Percentiles rank a stretch among this genome's conserved stretches.
phyloP scores from a whole-genome alignment of 2,329 filamentous ascomycete species.

The Aspergillus carbonarius region DNA sequence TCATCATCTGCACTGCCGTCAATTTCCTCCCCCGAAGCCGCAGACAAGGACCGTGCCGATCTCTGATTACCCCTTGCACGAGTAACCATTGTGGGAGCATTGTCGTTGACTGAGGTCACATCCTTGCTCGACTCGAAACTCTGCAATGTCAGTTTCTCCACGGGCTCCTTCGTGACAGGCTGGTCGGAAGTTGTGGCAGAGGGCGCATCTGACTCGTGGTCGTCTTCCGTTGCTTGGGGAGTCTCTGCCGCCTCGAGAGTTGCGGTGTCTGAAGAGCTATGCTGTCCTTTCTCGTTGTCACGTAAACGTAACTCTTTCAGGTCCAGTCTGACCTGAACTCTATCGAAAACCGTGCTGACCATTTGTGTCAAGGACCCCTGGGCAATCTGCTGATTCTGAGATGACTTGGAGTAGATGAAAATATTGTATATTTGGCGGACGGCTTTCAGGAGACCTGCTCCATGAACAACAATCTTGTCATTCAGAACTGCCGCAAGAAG shows the following conservation, averaged over 20 bases:
- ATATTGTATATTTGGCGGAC: constrained; percentile 99
- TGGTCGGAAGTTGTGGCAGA: constrained; percentile 38
- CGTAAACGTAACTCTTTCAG: constrained; percentile 76
- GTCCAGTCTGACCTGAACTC: constrained; percentile 81
- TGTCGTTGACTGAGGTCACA: constrained; percentile 64
- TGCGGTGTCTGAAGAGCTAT: constrained; percentile 37
- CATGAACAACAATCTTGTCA: constrained; percentile 98
- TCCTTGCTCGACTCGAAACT: constrained; percentile 69
- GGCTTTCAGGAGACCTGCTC: constrained; percentile 90
- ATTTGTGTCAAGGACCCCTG: constrained; percentile 97
- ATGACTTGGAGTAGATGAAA: constrained; percentile 91
- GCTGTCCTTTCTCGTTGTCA: constrained; percentile 36
- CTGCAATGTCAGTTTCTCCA: constrained; percentile 64
- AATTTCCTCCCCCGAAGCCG: constrained; percentile 35
- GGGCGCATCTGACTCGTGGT: constrained; percentile 44
- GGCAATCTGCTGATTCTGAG: constrained; percentile 92
- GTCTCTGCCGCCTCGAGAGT: constrained; percentile 40
- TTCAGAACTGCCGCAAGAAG: constrained; percentile 92
- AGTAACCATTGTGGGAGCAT: constrained; percentile 66
- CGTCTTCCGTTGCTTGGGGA: constrained; percentile 49
- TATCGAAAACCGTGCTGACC: constrained; percentile 96
- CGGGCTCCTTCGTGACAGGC: constrained; percentile 53
- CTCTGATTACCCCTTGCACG: constrained; percentile 52
- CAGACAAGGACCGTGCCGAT: constrained; percentile 45
- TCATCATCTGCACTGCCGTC: constrained; percentile 55